Conservation (phyloP, 2,329 filamentous ascomycete genomes). For the Calonectria pseudoturangicola region DNA sequence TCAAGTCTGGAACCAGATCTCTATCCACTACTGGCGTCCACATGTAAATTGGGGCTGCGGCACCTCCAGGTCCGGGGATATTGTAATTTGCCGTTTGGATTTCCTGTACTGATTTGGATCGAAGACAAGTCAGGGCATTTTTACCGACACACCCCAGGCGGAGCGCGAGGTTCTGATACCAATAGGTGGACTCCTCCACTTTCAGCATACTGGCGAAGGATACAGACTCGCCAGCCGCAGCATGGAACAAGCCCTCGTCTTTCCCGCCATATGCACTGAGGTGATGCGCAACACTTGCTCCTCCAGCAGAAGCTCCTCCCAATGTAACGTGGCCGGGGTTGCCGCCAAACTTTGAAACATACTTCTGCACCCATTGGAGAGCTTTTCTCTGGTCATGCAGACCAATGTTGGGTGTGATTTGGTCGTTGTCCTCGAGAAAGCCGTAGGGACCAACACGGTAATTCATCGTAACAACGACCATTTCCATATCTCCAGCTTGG, state of each 20-base stretch:
- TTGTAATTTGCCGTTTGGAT: constrained; percentile 66
- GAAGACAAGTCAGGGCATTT: constrained; percentile 68
- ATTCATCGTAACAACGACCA: constrained; percentile 84
- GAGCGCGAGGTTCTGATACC: constrained; percentile 69
- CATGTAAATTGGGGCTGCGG: constrained; percentile 67
- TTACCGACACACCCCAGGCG: constrained; percentile 63
- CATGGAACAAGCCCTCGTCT: constrained; percentile 70
- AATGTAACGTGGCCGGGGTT: constrained; percentile 80
- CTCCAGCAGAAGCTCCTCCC: constrained; percentile 82
- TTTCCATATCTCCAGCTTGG: constrained; percentile 73
- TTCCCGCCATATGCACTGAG: constrained; percentile 73
- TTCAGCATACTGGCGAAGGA: constrained; percentile 71
- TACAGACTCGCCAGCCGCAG: constrained; percentile 69
- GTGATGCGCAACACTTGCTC: constrained; percentile 78
- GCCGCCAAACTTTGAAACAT: constrained; percentile 82
- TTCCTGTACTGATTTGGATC: constrained; percentile 62
- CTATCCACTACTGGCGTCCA: constrained; percentile 74
- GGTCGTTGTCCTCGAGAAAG: constrained; percentile 78
- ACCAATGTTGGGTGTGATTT: constrained; percentile 79
- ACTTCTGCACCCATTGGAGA: constrained; percentile 80
- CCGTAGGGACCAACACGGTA: constrained; percentile 86
- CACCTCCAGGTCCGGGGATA: constrained; percentile 56
- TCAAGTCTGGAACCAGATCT: constrained; percentile 69
- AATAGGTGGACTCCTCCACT: constrained; percentile 68
- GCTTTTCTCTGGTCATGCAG: constrained; percentile 82